Evolutionary conservation across 345 rosid species (phyloP), one percentile per base, ranked within the genome.

Genomic region (Salix dunnii): DNA sequence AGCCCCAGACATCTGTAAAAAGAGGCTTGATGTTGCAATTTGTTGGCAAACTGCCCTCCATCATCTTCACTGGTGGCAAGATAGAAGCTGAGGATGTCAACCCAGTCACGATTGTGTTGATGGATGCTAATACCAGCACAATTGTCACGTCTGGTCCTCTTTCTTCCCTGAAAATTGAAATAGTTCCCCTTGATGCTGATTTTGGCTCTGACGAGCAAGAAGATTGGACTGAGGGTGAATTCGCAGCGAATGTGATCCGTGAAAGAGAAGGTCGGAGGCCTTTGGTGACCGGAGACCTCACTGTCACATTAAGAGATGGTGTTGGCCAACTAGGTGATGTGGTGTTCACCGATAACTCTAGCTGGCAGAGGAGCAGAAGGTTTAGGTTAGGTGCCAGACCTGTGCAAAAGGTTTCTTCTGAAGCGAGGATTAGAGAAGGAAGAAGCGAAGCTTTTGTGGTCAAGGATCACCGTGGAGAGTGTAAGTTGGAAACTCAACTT

Each of bases 381-480:
- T 96, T 96, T 83, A 83, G 93, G 79, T 60, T 96, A 71, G 99
- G 96, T 43, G 99, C 90, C 71, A 86, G 75, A 53, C 60, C 82
- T 17, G 36, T 80, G 60, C 86, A 79, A 53, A 90, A 64, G 31
- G 30, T 18, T 64, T 53, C 80, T 8, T 82, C 77, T 61, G 93
- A 81, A 70, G 82, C 82, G 23, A 75, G 78, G 74, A 64, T 91
- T n/a, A 77, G 82, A 64, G 98, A 91, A 78, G 98, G 90, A 14
- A 82, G 76, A 70, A 96, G 97, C 27, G 83, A 84, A 77, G 86
- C 92, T 5, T 92, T 96, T 28, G 63, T 76, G 1, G 97, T 93
- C 69, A 91, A 87, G 86, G 99, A 96, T 79, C 95, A 91, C 46
- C 88, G 98, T 0, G 99, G 99, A 70, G 96, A 89, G 77, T 28